Evolutionary conservation across 345 rosid genomes (phyloP), one percentile per base, ranked within the genome.

Genomic region (Lepidium africanum): DNA sequence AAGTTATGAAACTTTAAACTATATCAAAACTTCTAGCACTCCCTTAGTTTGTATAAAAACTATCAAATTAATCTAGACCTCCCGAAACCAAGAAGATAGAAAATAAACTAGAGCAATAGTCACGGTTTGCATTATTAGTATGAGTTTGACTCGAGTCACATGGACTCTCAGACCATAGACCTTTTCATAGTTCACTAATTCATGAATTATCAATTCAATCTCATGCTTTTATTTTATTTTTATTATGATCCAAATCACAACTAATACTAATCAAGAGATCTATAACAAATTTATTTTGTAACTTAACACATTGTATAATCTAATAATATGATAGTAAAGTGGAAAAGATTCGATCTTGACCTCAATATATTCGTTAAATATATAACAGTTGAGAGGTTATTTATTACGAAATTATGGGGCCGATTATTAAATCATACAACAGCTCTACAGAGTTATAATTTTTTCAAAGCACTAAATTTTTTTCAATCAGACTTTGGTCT

Each of bases 91-190:
- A 71, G 48, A 60, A 50, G 41, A 41, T 25, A 59, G 9, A 40
- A 33, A 19, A n/a, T 12, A 52, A 42, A 33, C 61, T 36, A 35
- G 46, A 53, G 69, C 13, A 54, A 25, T 46, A 54, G 36, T 71
- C 25, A 54, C 25, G 70, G 12, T 54, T 53, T 63, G 63, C 40
- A 63, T 63, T 38, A 69, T 25, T 48, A 38, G 65, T 54, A 47
- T 63, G 57, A 71, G 45, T 52, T 42, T 25, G 62, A 71, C 69
- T 62, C 38, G 9, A 61, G 54, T 71, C 75, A 71, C 75, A 71
- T 71, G 63, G 74, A 9, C 52, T 69, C 51, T 59, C 55, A 48
- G 39, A 45, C 53, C 16, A 54, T 70, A 61, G 68, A 70, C 68
- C 45, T 52, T 61, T 17, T 61, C 62, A 70, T 70, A 51, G 52